Percentiles rank a stretch among this genome's conserved stretches.
These are phyloP conservation scores for Podaxis pistillaris DNA, from an alignment of 768 basidiomycete species.

Conservation along the genomic window DNA sequence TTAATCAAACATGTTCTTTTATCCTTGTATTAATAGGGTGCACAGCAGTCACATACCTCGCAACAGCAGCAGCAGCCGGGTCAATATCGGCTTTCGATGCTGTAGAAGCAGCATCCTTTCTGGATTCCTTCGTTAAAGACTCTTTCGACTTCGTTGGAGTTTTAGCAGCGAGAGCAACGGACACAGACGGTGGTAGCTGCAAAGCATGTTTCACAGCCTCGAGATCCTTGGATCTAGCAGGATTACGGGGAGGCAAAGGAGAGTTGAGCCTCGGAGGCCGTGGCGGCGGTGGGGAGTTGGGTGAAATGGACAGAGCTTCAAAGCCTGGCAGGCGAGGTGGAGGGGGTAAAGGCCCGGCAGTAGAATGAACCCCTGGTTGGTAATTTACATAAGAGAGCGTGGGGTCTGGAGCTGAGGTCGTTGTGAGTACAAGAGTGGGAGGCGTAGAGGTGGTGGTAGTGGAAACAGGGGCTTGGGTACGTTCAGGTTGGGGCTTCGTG, in stretches of 20 bases:
- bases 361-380: conserved; percentile 16
- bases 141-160: conserved; percentile 21
- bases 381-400: conserved; percentile 15
- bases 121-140: neutral
- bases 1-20: neutral
- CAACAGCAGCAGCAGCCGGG: neutral
- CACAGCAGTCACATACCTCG: conserved; percentile 9
- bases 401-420: neutral
- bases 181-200: conserved; percentile 56
- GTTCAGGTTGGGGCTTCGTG: neutral
- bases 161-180: conserved; percentile 39
- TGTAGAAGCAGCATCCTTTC: neutral
- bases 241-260: conserved; percentile 21
- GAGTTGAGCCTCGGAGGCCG: conserved; percentile 23
- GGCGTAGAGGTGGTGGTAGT: neutral
- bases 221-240: conserved; percentile 38
- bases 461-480: neutral
- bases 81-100: neutral
- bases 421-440: neutral
- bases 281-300: conserved; percentile 13
- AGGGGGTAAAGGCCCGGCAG: conserved; percentile 17
- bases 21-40: neutral
- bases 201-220: conserved; percentile 60
- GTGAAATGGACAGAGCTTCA: neutral
- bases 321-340: conserved; percentile 15